Evolutionary conservation across 202 grass and related monocot species (phyloP).

Genomic region (Tripidium arundinaceum): DNA sequence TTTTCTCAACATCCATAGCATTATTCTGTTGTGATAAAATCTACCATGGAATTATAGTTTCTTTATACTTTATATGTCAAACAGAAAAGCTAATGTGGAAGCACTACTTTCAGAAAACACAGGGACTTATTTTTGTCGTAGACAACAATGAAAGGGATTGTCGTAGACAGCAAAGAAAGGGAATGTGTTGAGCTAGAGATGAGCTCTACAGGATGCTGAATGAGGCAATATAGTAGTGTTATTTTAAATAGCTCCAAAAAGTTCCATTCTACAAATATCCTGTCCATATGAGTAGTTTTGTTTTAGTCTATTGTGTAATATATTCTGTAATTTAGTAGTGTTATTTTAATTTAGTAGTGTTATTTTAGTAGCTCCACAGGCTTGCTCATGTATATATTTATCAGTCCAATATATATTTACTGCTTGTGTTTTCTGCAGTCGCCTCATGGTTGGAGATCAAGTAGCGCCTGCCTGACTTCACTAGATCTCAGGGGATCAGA

Average conservation of each 20-base stretch:
- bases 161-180: conserved; percentile 94
- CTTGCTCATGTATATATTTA: too few species aligned
- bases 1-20: not conserved
- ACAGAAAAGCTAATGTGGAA: conserved; percentile 96
- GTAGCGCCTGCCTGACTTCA: too few species aligned
- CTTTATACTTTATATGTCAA: conserved; percentile 25
- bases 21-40: not conserved
- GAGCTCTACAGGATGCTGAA: conserved; percentile 96
- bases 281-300: not conserved
- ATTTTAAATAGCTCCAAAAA: not conserved
- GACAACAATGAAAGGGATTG: conserved; percentile 68
- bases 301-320: too few species aligned
- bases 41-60: not conserved
- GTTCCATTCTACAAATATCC: not conserved
- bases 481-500: too few species aligned
- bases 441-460: too few species aligned
- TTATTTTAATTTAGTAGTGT: too few species aligned
- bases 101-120: conserved; percentile 99
- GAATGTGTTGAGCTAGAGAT: conserved; percentile 95
- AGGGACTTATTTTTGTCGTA: conserved; percentile 97
- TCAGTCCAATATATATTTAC: too few species aligned
- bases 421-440: too few species aligned
- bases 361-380: too few species aligned
- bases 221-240: conserved; percentile 48
- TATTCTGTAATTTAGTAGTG: too few species aligned